Percentiles rank a stretch among this genome's conserved stretches.
phyloP scores from a whole-genome alignment of 192 early-diverging fungal species.

The Coemansia sp. region DNA sequence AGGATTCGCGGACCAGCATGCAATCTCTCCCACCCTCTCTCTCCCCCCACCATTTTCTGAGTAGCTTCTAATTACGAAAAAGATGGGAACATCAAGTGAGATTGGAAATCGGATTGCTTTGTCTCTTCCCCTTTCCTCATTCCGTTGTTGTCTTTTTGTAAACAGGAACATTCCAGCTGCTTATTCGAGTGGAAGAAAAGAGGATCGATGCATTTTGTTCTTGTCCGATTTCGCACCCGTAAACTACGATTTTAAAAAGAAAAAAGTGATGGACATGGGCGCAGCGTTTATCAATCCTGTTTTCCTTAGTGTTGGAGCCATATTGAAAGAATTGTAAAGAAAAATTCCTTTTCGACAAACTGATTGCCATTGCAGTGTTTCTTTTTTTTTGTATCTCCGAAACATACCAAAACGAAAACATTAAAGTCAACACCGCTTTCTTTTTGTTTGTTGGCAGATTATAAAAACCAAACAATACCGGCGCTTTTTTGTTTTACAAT shows the following conservation, averaged over 20 bases:
- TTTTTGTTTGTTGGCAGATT: background rate
- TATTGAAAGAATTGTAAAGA: background rate
- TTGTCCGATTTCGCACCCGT: background rate
- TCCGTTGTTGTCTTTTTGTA: background rate
- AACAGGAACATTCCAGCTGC: background rate
- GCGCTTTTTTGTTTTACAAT: background rate
- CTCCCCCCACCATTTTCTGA: background rate
- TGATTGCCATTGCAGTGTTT: background rate
- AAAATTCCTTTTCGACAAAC: slow-evolving; percentile 3
- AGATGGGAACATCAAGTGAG: background rate
- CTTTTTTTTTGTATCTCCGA: background rate
- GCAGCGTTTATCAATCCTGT: background rate
- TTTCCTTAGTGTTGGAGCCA: background rate
- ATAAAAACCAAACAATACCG: slow-evolving; percentile 3
- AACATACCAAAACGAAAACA: slow-evolving; percentile 2
- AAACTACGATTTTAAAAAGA: background rate
- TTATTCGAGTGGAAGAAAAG: background rate
- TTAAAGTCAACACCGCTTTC: background rate
- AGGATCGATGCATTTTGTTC: background rate
- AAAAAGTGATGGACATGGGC: background rate
- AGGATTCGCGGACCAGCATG: background rate
- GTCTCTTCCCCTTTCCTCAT: background rate
- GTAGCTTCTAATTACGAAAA: background rate
- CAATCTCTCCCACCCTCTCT: no score
- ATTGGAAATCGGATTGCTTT: slow-evolving; percentile 1